Percentiles rank a stretch among this genome's conserved stretches.
Evolutionary conservation across 1,284 basidiomycete species (phyloP).

Genomic region (Ceratobasidium sp.): DNA sequence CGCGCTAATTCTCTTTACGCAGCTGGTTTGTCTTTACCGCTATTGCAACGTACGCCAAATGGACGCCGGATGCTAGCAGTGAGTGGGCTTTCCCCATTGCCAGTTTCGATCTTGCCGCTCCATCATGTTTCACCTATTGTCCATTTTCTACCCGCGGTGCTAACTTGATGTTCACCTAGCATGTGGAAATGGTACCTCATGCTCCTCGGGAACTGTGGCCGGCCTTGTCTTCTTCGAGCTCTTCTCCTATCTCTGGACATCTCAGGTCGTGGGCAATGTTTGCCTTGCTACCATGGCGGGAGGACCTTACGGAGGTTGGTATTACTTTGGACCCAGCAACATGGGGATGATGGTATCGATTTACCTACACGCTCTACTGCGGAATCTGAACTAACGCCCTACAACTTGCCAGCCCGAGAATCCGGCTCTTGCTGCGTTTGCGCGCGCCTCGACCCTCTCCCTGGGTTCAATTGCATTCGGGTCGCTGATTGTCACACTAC

Average conservation of each 20-base stretch:
- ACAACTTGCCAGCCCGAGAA: slow-evolving; percentile 63
- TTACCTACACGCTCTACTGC: not conserved
- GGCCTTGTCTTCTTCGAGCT: slow-evolving; percentile 80
- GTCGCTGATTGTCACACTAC: slow-evolving; percentile 83
- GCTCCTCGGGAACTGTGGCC: slow-evolving; percentile 62
- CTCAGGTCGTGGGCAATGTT: slow-evolving; percentile 80
- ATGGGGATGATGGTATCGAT: slow-evolving; percentile 64
- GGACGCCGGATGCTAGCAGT: slow-evolving; percentile 77
- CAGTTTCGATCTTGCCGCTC: not conserved
- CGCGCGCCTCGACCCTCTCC: slow-evolving; percentile 81
- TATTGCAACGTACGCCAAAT: slow-evolving; percentile 77
- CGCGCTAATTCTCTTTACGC: not conserved
- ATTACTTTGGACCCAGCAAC: slow-evolving; percentile 72
- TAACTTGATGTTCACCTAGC: slow-evolving; percentile 47
- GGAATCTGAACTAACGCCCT: not conserved
- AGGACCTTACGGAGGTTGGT: slow-evolving; percentile 70
- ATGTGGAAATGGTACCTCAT: slow-evolving; percentile 56
- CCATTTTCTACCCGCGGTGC: not conserved
- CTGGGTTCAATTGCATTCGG: slow-evolving; percentile 91
- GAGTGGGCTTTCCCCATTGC: slow-evolving; percentile 44
- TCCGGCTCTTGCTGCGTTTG: slow-evolving; percentile 74
- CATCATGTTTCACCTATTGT: not conserved
- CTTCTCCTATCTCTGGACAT: slow-evolving; percentile 85
- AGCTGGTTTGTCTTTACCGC: slow-evolving; percentile 75
- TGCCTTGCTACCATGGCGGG: slow-evolving; percentile 81